Evolutionary conservation across 805 yeast genomes (phyloP), one percentile per base, ranked within the genome.

Genomic region (Danielozyma ontarioensis): DNA sequence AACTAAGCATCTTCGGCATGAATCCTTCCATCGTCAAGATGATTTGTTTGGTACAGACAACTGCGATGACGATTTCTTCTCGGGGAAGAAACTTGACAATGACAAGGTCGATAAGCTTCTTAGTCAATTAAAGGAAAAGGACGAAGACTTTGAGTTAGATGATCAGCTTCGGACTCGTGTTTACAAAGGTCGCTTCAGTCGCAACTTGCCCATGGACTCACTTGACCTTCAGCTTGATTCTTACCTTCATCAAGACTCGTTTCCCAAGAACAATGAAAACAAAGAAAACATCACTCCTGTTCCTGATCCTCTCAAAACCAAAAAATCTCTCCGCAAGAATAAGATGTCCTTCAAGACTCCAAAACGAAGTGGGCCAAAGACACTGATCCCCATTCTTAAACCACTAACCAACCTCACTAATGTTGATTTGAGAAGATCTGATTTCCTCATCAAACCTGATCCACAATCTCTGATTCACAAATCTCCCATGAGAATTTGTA

Each of bases 401-500:
- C 59, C 63, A 16, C 32, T 56, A 27, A 25, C 52, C 15, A 50
- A 44, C 36, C 22, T 45, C 24, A 35, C 46, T 24, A 46, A 48
- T 27, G 34, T 44, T 2, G 48, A 46, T 26, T 18, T 34, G 28
- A 29, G 27, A 17, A 34, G 28, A 5, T 5, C 5, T 10, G 5
- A 23, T 5, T 19, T 19, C 22, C 10, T 10, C 6, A 19, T 19
- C 10, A 19, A 19, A 10, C 8, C 16, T 5, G 28, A 26, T 12
- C 17, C 13, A 17, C 16, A 17, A 6, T n/a, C 16, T 11, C 13
- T 4, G 5, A 26, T 11, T 12, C 6, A 13, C 15, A 42, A 30
- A 31, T 62, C 72, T 3, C 74, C 72, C 16, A 60, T 57, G 31
- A 50, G 74, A 26, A 51, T 63, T 5, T 72, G 78, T 41, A 52